These are phyloP conservation scores for Crithidia sp. DNA, from an alignment of 208 protist species.

Conservation along the genomic window DNA sequence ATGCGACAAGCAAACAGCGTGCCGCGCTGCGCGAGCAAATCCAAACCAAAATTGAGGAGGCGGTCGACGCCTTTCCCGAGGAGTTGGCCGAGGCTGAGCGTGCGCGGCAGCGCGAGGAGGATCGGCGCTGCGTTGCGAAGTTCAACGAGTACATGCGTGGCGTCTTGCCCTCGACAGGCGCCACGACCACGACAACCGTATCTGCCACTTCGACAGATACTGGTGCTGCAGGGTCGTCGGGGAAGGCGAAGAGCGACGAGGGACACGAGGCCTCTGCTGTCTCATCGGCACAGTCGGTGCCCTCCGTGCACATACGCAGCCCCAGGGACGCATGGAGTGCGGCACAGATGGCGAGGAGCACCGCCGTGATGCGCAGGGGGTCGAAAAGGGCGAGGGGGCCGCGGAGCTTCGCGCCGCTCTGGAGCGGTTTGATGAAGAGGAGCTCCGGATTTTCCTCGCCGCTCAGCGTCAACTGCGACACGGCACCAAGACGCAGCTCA, in stretches of 20 bases:
- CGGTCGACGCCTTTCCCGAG: conserved; percentile 72
- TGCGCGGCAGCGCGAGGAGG: conserved; percentile 64
- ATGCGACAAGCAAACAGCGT: conserved; percentile 74
- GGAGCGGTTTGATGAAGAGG: conserved; percentile 77
- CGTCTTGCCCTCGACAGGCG: conserved; percentile 43
- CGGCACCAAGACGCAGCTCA: conserved; percentile 70
- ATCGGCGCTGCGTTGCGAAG: conserved; percentile 74
- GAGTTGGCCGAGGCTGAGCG: conserved; percentile 74
- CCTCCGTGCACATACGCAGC: conserved; percentile 86
- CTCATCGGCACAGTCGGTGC: conserved; percentile 31
- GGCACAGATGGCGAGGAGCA: conserved; percentile 65
- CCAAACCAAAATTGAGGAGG: conserved; percentile 84
- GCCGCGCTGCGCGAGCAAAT: conserved; percentile 74
- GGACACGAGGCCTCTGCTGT: not conserved
- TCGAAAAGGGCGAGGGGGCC: conserved; percentile 37
- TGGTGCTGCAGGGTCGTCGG: not conserved
- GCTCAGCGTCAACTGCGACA: conserved; percentile 85
- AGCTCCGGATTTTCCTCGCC: conserved; percentile 90
- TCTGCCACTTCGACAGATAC: not conserved
- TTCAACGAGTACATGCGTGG: conserved; percentile 89
- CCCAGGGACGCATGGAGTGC: conserved; percentile 83
- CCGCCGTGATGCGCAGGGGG: conserved; percentile 29
- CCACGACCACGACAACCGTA: conserved; percentile 2
- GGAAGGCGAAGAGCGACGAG: not conserved
- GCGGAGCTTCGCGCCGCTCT: conserved; percentile 52